A percentile compares a stretch with the other conserved stretches of the same genome.
Conservation (phyloP, 768 basidiomycete genomes). For the Leccinum variicolor region DNA sequence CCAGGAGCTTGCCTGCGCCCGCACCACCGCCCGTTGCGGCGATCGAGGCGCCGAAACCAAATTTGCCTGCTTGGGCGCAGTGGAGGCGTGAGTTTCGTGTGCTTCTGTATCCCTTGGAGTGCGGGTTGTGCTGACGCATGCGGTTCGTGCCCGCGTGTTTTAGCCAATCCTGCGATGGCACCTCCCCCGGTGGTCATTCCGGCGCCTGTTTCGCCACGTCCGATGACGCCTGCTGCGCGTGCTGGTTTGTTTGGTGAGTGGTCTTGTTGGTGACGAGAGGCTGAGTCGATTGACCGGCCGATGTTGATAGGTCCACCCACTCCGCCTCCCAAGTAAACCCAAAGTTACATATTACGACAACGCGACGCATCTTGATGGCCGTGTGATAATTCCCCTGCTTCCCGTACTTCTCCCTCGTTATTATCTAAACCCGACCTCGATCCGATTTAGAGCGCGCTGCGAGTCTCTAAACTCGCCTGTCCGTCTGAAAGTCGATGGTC, state of each 20-base stretch:
- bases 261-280: not conserved
- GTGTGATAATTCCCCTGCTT: not conserved
- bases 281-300: not conserved
- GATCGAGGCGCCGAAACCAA: slow-evolving; percentile 45
- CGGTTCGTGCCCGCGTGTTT: not conserved
- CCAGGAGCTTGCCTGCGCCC: slow-evolving; percentile 39
- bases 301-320: slow-evolving; percentile 38
- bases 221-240: slow-evolving; percentile 49
- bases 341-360: not conserved
- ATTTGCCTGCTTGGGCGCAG: slow-evolving; percentile 77
- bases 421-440: not conserved
- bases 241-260: slow-evolving; percentile 63
- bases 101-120: not conserved
- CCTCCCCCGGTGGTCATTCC: slow-evolving; percentile 48
- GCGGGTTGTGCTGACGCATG: not conserved
- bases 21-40: slow-evolving; percentile 34
- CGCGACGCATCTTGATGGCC: slow-evolving; percentile 3
- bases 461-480: not conserved
- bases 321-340: slow-evolving; percentile 41
- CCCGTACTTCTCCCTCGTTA: not conserved
- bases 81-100: slow-evolving; percentile 60
- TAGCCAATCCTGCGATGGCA: slow-evolving; percentile 64
- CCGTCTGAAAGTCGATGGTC: not conserved
- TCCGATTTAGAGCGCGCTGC: not conserved
- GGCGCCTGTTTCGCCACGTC: slow-evolving; percentile 28